phyloP scores from a whole-genome alignment of 2,329 filamentous ascomycete species.

The Onygenales sp. region DNA sequence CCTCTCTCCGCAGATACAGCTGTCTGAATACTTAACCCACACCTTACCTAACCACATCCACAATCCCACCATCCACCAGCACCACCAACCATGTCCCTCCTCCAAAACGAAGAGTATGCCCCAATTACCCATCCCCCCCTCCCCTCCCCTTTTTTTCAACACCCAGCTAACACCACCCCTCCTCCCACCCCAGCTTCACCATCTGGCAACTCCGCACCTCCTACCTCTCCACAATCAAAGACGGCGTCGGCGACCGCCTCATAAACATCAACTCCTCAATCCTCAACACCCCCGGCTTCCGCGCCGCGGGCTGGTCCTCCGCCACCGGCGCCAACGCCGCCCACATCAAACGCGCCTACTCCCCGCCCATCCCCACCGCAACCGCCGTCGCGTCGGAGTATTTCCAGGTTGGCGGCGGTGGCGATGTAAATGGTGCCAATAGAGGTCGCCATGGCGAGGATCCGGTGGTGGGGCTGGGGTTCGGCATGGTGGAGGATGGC shows the following conservation, averaged over 20 bases:
- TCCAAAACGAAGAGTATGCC: conserved; percentile 44
- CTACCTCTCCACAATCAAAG: conserved; percentile 54
- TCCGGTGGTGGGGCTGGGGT: conserved; percentile 8
- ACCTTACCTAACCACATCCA: not conserved
- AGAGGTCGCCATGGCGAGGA: conserved; percentile 18
- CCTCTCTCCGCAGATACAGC: not conserved
- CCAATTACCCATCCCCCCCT: not conserved
- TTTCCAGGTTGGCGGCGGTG: conserved; percentile 40
- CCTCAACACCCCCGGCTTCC: conserved; percentile 55
- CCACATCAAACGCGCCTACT: conserved; percentile 55
- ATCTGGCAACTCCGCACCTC: conserved; percentile 57
- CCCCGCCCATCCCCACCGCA: conserved; percentile 54
- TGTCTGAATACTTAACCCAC: no score
- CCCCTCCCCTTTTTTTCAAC: conserved; percentile 1
- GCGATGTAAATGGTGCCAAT: conserved; percentile 18
- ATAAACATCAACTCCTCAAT: conserved; percentile 56
- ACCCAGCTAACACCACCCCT: not conserved
- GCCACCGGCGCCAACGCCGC: conserved; percentile 34
- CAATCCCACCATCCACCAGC: not conserved
- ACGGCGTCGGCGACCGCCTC: conserved; percentile 56
- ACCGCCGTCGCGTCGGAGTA: conserved; percentile 51
- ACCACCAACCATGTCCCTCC: conserved; percentile 34
- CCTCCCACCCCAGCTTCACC: conserved; percentile 42
- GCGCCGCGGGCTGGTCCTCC: conserved; percentile 53
- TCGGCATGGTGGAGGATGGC: conserved; percentile 36